A percentile compares a stretch with the other conserved stretches of the same genome.
Evolutionary conservation across 2,329 filamentous ascomycete species (phyloP).

Genomic region (Sclerotinia spermophila): DNA sequence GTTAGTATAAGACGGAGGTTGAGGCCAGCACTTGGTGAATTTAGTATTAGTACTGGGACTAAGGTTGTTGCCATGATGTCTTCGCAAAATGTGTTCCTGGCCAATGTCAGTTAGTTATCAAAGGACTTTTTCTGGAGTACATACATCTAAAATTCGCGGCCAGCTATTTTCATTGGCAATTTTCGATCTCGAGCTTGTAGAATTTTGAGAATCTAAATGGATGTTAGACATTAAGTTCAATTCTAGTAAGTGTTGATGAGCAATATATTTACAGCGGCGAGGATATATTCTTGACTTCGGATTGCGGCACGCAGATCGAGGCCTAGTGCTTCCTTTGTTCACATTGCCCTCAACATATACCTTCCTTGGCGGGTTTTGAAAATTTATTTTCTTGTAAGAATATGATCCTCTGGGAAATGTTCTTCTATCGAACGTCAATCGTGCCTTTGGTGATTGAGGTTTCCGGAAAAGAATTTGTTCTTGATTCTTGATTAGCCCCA

Average conservation of each 20-base stretch:
- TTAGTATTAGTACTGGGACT: not conserved
- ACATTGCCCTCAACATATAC: not conserved
- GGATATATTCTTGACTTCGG: not conserved
- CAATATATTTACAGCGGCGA: not conserved
- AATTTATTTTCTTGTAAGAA: not conserved
- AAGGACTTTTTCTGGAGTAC: not conserved
- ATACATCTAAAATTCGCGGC: not conserved
- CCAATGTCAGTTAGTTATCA: not conserved
- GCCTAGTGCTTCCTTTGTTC: not conserved
- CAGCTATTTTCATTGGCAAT: not conserved
- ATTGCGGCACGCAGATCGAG: not conserved
- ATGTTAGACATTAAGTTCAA: not conserved
- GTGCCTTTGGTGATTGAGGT: too few species aligned
- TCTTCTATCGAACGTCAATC: not conserved
- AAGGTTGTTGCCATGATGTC: not conserved
- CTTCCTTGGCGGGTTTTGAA: not conserved
- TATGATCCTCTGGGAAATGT: not conserved
- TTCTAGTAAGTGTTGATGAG: not conserved
- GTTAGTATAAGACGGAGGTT: not conserved
- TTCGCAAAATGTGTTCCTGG: not conserved
- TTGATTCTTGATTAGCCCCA: not conserved
- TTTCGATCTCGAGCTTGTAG: not conserved
- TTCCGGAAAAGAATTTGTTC: not conserved
- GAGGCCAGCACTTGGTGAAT: not conserved
- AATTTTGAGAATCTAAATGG: not conserved